Base-by-base conservation (phyloP, 2,329 filamentous ascomycete genomes). In the Exserohilum turcica region DNA sequence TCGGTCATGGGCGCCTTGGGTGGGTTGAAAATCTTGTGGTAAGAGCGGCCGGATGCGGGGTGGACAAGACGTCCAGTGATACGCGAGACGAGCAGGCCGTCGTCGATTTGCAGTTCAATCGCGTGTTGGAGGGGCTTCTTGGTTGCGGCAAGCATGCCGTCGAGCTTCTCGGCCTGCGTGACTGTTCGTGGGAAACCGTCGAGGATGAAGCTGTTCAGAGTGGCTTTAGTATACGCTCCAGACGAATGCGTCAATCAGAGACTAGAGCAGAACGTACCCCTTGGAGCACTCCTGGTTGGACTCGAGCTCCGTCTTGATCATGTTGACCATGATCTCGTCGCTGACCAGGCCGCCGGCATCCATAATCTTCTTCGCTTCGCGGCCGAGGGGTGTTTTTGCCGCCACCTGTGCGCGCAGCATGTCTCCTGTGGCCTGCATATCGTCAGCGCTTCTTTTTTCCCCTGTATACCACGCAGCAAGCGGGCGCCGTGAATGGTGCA, bases 301-400 rank as follows among this genome's bases (percentile, higher is more conserved):
- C 72, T 95, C 90, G 45, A 99, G 85, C 84, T 99, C 93, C 76
- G 88, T 90, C 86, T 94, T 93, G 82, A 99, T 99, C 94, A 99
- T 99, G 79, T 93, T 92, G 77, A 99, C 90, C 85, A 99, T 93
- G 75, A 99, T 99, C 75, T 97, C 93, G 78, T 99, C 94, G 77
- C 92, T 96, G 76, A 99, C 94, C 54, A 99, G 86, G 66, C 93
- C 93, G 69, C 94, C 94, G 76, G 93, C 89, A 75, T 99, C 94
- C 94, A 99, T 99, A 78, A 99, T 99, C 87, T 97, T 97, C 88
- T 99, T 99, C 64, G 94, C 94, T 82, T 97, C 92, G 74, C 90
- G 86, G 67, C 94, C 94, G 63, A 99, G 86, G 55, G 90, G 79
- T 52, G 94, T 99, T 87, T 97, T 97, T 81, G 96, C 95, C 63